These are phyloP conservation scores for Colletotrichum endophyticum DNA, from an alignment of 2,329 filamentous ascomycete genomes.

Conservation along the genomic window DNA sequence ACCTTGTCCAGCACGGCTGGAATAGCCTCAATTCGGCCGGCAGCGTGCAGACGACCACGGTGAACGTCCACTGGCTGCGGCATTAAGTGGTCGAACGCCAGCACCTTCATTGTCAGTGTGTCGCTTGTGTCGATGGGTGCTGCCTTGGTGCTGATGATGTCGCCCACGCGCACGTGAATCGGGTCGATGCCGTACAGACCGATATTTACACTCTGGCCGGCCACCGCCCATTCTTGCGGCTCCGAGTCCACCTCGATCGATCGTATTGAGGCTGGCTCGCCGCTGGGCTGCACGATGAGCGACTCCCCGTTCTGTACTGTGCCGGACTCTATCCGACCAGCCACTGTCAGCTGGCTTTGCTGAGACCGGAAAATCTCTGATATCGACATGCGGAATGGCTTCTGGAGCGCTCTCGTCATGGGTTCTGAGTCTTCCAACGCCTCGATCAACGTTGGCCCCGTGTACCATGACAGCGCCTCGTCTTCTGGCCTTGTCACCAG, in stretches of 20 bases:
- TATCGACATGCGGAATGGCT: slow-evolving; percentile 85
- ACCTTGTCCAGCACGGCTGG: slow-evolving; percentile 79
- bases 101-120: slow-evolving; percentile 79
- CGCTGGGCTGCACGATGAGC: slow-evolving; percentile 79
- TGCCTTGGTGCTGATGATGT: slow-evolving; percentile 79
- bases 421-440: slow-evolving; percentile 86
- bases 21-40: slow-evolving; percentile 76
- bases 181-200: slow-evolving; percentile 86
- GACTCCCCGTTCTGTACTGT: slow-evolving; percentile 84
- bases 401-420: slow-evolving; percentile 71
- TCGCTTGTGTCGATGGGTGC: slow-evolving; percentile 74
- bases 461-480: slow-evolving; percentile 76
- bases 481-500: slow-evolving; percentile 67
- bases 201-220: slow-evolving; percentile 87
- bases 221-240: slow-evolving; percentile 84
- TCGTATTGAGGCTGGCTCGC: slow-evolving; percentile 82
- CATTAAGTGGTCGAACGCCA: slow-evolving; percentile 88
- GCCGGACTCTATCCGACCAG: slow-evolving; percentile 85
- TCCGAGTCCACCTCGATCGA: slow-evolving; percentile 78
- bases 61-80: slow-evolving; percentile 92
- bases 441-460: slow-evolving; percentile 77
- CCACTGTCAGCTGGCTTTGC: slow-evolving; percentile 82
- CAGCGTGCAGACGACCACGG: slow-evolving; percentile 79
- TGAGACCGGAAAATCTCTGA: slow-evolving; percentile 85
- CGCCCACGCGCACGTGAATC: slow-evolving; percentile 80